Base-by-base conservation (phyloP, 805 yeast genomes). In the Starmerella lactis-condensi region DNA sequence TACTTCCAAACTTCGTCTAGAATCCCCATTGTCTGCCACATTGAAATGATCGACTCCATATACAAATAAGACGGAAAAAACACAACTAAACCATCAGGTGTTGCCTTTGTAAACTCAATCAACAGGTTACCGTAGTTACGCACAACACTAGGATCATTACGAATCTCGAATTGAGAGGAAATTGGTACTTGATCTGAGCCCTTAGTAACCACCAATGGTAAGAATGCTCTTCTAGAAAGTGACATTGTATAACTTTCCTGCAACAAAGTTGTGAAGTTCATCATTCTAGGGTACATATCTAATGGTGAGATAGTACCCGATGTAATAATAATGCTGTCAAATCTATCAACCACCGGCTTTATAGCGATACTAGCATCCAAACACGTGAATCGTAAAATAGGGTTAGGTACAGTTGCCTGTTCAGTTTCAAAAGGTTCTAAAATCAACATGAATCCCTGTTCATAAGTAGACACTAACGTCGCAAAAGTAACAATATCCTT, bases 1-100 rank as follows among this genome's bases (percentile, higher is more conserved):
- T 89, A 82, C 52, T 89, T 83, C 98, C 98, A 89, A 7, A 89
- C 96, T 53, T 89, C 96, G 52, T 89, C 99, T 45, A 89, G 56
- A 25, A 89, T 83, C 30, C 96, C 96, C 95, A 89, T 89, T 10
- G 74, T 75, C 57, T 89, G 98, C 99, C 99, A 89, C 78, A 81
- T 83, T 2, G 94, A 79, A 25, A 89, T 85, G 46, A 89, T 89
- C 46, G 92, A 77, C 53, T 89, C 99, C 98, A 89, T 89, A 53
- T 89, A 91, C 23, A 89, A 61, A 61, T 89, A 89, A 1, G 93
- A 77, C 0, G 99, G 99, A 57, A 89, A 89, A 60, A 89, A 89
- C 24, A 89, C 95, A 29, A 89, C 98, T 66, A 89, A 61, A 4
- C 99, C 99, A 57, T 89, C 99, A 0, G 99, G 99, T 0, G 95